These are phyloP conservation scores for Aristolochia fimbriata DNA, from an alignment of 164 flowering plant genomes.

Conservation along the genomic window DNA sequence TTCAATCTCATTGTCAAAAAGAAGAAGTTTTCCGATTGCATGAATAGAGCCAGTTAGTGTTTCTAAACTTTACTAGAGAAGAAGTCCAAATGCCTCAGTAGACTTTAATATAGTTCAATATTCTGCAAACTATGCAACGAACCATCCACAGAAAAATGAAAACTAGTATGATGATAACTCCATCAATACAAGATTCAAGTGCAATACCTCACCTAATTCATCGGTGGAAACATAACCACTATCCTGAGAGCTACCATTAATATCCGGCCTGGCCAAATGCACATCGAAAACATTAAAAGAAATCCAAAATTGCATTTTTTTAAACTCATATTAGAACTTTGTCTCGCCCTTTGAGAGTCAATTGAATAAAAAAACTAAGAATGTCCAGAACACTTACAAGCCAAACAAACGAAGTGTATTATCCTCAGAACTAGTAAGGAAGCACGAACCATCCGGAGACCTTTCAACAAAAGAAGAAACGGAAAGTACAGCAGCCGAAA, in stretches of 20 bases:
- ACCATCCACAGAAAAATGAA: no score
- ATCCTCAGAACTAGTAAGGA: slow-evolving; percentile 74
- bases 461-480: slow-evolving; percentile 17
- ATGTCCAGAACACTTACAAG: slow-evolving; percentile 32
- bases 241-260: not conserved
- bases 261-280: not conserved
- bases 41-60: no score
- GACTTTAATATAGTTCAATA: no score
- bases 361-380: not conserved
- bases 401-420: slow-evolving; percentile 55
- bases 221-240: not conserved
- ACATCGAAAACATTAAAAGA: not conserved
- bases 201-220: not conserved
- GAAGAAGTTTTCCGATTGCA: no score
- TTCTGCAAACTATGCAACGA: no score
- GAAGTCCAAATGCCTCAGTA: no score
- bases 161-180: no score
- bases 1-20: no score
- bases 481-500: not conserved
- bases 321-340: not conserved
- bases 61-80: no score
- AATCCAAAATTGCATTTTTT: not conserved
- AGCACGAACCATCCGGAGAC: slow-evolving; percentile 96
- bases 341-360: not conserved
- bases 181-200: no score